A percentile compares a stretch with the other conserved stretches of the same genome.
Conservation (phyloP, 2,329 filamentous ascomycete genomes). For the Cytospora paraplurivora region DNA sequence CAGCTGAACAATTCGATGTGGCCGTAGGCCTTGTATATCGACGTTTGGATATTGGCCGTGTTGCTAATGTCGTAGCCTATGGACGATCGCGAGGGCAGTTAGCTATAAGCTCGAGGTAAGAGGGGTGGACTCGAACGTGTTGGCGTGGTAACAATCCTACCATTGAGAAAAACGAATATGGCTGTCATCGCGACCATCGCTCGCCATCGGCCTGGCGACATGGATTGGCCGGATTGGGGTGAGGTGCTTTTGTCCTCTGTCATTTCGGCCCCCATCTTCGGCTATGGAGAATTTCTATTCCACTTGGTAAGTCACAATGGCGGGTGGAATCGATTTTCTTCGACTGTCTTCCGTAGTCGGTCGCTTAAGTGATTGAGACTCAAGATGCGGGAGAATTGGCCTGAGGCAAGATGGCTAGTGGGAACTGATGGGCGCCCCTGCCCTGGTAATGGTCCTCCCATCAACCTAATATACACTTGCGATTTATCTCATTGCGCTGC, state of each 20-base stretch:
- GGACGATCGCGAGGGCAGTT: background rate
- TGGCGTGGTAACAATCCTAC: background rate
- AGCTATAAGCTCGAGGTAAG: background rate
- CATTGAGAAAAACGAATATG: background rate
- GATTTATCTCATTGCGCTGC: background rate
- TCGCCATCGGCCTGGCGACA: background rate
- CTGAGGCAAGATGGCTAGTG: too few species aligned
- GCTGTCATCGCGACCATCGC: background rate
- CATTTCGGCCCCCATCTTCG: background rate
- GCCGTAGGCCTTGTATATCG: constrained; percentile 55
- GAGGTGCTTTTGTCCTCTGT: background rate
- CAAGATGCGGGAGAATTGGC: background rate
- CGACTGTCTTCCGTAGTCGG: too few species aligned
- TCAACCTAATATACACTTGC: background rate
- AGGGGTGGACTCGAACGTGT: background rate
- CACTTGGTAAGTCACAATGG: background rate
- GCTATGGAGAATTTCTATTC: background rate
- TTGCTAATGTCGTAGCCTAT: constrained; percentile 48
- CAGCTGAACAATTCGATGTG: constrained; percentile 43
- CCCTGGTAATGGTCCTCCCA: background rate
- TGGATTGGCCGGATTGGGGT: background rate
- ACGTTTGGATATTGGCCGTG: constrained; percentile 57
- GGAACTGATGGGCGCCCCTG: too few species aligned
- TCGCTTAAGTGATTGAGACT: background rate
- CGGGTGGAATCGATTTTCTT: too few species aligned